Percentiles rank a stretch among this genome's conserved stretches.
Evolutionary conservation across 768 basidiomycete species (phyloP).

Genomic region (Trametes maxima): DNA sequence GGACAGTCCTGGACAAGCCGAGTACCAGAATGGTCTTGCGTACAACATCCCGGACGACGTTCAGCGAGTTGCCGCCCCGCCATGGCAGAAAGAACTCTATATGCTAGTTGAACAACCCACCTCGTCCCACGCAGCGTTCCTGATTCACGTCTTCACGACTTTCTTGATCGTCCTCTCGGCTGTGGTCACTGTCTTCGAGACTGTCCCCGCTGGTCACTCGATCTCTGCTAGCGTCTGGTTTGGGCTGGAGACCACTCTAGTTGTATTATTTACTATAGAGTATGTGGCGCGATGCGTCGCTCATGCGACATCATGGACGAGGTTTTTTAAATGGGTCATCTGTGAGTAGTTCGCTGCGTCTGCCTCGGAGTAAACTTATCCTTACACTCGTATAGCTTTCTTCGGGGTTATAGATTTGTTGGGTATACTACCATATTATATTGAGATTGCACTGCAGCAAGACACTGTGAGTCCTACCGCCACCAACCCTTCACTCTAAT

Average conservation of each 20-base stretch:
- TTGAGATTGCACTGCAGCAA: constrained; percentile 80
- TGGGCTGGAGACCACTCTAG: constrained; percentile 82
- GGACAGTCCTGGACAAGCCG: constrained; percentile 6
- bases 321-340: constrained; percentile 63
- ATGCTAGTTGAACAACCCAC: constrained; percentile 80
- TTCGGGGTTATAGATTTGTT: constrained; percentile 86
- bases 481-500: background rate
- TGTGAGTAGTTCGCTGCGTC: constrained; percentile 47
- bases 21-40: constrained; percentile 13
- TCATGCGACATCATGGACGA: constrained; percentile 70
- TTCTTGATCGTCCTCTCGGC: constrained; percentile 75
- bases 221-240: constrained; percentile 78
- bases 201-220: constrained; percentile 74
- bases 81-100: constrained; percentile 68
- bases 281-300: constrained; percentile 73
- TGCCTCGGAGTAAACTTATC: background rate
- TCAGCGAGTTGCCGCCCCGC: constrained; percentile 32
- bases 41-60: constrained; percentile 25
- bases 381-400: constrained; percentile 51
- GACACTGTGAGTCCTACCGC: constrained; percentile 65
- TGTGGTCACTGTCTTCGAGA: constrained; percentile 76
- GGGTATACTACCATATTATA: constrained; percentile 86
- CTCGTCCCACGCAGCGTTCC: constrained; percentile 73
- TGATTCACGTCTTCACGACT: constrained; percentile 72
- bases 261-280: constrained; percentile 86